phyloP scores from a whole-genome alignment of 1,139 yeast species.

The Geotrichum aggregatum region DNA sequence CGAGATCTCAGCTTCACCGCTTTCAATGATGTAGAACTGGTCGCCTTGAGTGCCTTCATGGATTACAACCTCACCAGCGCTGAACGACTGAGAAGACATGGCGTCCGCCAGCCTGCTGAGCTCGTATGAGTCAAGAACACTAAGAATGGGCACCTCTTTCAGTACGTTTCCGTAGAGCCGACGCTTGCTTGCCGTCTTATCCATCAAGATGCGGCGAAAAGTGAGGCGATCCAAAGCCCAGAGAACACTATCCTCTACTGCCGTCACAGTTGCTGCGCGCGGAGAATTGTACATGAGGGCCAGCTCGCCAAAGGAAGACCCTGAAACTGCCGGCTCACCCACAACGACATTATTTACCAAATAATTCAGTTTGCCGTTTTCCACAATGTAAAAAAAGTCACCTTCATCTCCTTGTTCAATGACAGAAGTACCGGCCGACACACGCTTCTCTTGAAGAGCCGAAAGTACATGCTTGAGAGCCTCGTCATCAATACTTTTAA shows the following conservation, averaged over 20 bases:
- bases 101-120: slow-evolving; percentile 94
- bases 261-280: slow-evolving; percentile 90
- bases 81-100: slow-evolving; percentile 68
- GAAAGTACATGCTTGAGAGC: slow-evolving; percentile 72
- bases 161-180: slow-evolving; percentile 85
- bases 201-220: slow-evolving; percentile 84
- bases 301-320: slow-evolving; percentile 91
- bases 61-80: slow-evolving; percentile 70
- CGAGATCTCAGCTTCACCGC: slow-evolving; percentile 75
- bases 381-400: slow-evolving; percentile 86
- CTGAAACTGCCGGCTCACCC: slow-evolving; percentile 63
- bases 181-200: slow-evolving; percentile 87
- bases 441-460: slow-evolving; percentile 71
- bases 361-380: slow-evolving; percentile 78
- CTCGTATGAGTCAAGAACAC: slow-evolving; percentile 66
- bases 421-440: slow-evolving; percentile 58
- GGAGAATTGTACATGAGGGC: slow-evolving; percentile 98
- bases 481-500: slow-evolving; percentile 67
- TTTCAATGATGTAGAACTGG: slow-evolving; percentile 82
- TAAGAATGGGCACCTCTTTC: slow-evolving; percentile 78
- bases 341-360: slow-evolving; percentile 70
- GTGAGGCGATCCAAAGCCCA: slow-evolving; percentile 96
- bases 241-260: slow-evolving; percentile 63
- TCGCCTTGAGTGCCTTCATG: slow-evolving; percentile 90
- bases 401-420: slow-evolving; percentile 96